Base-by-base conservation (phyloP, 257 asterid species). In the Capsicum rhomboideum region DNA sequence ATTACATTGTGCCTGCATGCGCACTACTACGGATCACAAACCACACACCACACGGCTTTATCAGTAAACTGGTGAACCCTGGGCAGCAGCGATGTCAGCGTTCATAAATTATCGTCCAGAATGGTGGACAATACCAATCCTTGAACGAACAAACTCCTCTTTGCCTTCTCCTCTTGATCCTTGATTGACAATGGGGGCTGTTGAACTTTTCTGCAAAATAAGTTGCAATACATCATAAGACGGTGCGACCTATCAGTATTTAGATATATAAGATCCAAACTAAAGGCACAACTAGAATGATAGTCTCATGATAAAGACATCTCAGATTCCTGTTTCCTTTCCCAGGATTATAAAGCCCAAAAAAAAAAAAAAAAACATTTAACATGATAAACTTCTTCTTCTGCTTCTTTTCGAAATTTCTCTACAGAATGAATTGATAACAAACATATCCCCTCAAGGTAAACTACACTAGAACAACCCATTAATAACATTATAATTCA, bases 121-220 rank as follows among this genome's bases (percentile, higher is more conserved):
- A 96, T 89, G 40, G 93, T 85, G 53, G 99, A 96, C 89, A 91
- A 82, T 82, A 96, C 87, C 90, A 94, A 56, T 31, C 97, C 98
- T 84, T 92, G 98, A 79, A 91, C 94, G 34, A 94, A 94, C 83
- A 83, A 86, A 16, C 97, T 90, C 86, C 94, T 91, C 92, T 93
- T 91, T 11, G 92, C 84, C 88, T 91, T 96, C 94, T 96, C 98
- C 89, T 94, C 99, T 86, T 92, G 88, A 74, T 96, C 99, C 88
- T 96, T 89, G 69, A 93, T 72, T 6, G 98, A 96, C 92, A 96
- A 84, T 0, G 97, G 96, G 63, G 96, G 89, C 80, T 91, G 88
- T 64, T 83, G 89, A 63, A 84, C 92, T 85, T 94, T 94, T 83
- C 98, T 95, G 96, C 90, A 86, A 78, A 37, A 23, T 4, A 46